Evolutionary conservation across 1,284 basidiomycete species (phyloP).

Genomic region (Pulchroboletus neoregius): DNA sequence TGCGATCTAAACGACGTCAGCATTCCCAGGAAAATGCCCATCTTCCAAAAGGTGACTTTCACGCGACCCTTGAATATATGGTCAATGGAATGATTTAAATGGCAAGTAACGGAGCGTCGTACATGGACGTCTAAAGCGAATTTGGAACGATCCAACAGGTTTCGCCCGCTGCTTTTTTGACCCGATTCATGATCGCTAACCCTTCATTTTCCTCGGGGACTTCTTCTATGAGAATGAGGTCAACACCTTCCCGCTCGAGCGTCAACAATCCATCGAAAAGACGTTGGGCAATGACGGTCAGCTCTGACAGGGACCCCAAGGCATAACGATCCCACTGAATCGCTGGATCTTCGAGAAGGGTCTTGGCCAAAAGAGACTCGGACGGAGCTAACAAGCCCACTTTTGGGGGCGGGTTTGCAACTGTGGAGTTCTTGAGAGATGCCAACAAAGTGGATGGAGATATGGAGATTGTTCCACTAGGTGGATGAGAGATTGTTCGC

Average conservation of each 20-base stretch:
- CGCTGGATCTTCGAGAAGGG: conserved; percentile 36
- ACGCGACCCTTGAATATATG: not conserved
- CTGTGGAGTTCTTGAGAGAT: conserved; percentile 34
- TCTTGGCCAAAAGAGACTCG: conserved; percentile 53
- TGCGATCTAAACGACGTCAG: not conserved
- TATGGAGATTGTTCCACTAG: conserved; percentile 30
- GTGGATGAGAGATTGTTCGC: conserved; percentile 46
- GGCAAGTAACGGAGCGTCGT: conserved; percentile 4
- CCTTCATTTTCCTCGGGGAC: conserved; percentile 82
- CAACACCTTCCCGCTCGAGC: conserved; percentile 73
- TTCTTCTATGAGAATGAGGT: conserved; percentile 87
- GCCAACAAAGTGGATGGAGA: conserved; percentile 39
- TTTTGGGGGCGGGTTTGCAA: conserved; percentile 34
- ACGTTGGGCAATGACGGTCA: conserved; percentile 70
- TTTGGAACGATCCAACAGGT: conserved; percentile 43
- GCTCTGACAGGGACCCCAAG: conserved; percentile 62
- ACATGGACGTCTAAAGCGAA: conserved; percentile 25
- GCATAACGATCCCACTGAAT: conserved; percentile 51
- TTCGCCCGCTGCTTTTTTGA: conserved; percentile 87
- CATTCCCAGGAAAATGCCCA: not conserved
- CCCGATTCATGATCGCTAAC: conserved; percentile 95
- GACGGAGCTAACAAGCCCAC: conserved; percentile 70
- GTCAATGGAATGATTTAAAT: not conserved
- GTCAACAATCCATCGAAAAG: conserved; percentile 88
- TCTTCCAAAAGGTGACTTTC: not conserved